These are phyloP conservation scores for Aspergillus oerlinghausenensis DNA, from an alignment of 2,329 filamentous ascomycete genomes.

Conservation along the genomic window DNA sequence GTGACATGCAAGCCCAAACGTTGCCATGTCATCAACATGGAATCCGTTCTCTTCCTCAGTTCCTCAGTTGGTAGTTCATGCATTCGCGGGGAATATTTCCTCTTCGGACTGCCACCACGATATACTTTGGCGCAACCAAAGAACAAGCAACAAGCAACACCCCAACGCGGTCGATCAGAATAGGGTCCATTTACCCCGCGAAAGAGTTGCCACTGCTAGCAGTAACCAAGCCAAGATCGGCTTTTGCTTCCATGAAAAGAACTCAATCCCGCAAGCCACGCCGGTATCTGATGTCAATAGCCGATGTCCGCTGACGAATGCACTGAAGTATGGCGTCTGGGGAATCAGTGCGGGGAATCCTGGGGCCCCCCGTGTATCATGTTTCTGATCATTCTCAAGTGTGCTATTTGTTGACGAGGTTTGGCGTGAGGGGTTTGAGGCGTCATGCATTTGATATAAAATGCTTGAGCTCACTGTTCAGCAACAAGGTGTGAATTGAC, in stretches of 20 bases:
- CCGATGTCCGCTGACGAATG: not conserved
- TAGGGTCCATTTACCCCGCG: no score
- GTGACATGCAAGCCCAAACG: not conserved
- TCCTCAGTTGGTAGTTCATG: not conserved
- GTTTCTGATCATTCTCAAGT: no score
- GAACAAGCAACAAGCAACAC: no score
- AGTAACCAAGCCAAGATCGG: not conserved
- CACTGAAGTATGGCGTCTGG: not conserved
- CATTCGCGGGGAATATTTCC: conserved; percentile 18
- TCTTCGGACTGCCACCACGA: not conserved
- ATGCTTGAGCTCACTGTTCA: not conserved
- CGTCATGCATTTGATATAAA: not conserved
- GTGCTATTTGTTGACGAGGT: not conserved
- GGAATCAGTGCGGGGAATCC: not conserved
- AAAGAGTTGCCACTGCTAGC: not conserved
- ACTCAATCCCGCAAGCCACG: not conserved
- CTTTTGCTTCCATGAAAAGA: not conserved
- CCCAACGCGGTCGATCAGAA: no score
- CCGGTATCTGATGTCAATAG: not conserved
- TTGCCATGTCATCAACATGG: not conserved
- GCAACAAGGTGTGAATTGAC: no score
- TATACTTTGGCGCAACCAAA: not conserved
- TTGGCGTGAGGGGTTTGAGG: not conserved
- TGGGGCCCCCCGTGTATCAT: no score
- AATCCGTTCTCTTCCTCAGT: no score